Conservation (phyloP, 2,329 filamentous ascomycete species). For the Pseudopyricularia javanii region DNA sequence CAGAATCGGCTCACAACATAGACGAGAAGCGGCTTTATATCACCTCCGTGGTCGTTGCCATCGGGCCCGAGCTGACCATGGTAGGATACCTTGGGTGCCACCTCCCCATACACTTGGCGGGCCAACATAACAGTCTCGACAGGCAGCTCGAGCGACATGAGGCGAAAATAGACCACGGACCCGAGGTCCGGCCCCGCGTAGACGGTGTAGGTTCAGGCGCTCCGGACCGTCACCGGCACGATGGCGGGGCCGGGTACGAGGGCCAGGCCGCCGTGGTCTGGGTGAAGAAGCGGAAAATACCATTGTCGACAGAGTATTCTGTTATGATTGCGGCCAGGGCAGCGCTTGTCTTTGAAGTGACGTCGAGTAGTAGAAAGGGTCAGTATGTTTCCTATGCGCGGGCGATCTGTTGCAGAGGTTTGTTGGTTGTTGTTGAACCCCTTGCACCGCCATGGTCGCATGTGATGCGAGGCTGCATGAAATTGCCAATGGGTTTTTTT, state of each 20-base stretch:
- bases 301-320: constrained; percentile 12
- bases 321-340: too few species aligned
- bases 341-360: too few species aligned
- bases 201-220: constrained; percentile 24
- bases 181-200: constrained; percentile 20
- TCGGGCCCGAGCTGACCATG: not conserved
- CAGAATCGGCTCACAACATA: not conserved
- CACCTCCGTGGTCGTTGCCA: not conserved
- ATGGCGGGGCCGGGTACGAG: constrained; percentile 16
- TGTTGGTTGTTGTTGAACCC: too few species aligned
- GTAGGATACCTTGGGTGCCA: not conserved
- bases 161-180: constrained; percentile 24
- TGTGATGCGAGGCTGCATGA: too few species aligned
- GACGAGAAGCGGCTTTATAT: not conserved
- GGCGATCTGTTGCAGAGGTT: too few species aligned
- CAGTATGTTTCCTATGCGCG: too few species aligned
- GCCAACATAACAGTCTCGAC: not conserved
- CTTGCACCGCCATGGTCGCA: too few species aligned
- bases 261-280: constrained; percentile 13
- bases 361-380: too few species aligned
- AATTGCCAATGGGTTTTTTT: too few species aligned
- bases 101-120: not conserved
- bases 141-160: constrained; percentile 17
- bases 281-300: constrained; percentile 14
- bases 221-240: constrained; percentile 20